These are phyloP conservation scores for Xylaria telfairii DNA, from an alignment of 495 filamentous ascomycete genomes.

Conservation along the genomic window DNA sequence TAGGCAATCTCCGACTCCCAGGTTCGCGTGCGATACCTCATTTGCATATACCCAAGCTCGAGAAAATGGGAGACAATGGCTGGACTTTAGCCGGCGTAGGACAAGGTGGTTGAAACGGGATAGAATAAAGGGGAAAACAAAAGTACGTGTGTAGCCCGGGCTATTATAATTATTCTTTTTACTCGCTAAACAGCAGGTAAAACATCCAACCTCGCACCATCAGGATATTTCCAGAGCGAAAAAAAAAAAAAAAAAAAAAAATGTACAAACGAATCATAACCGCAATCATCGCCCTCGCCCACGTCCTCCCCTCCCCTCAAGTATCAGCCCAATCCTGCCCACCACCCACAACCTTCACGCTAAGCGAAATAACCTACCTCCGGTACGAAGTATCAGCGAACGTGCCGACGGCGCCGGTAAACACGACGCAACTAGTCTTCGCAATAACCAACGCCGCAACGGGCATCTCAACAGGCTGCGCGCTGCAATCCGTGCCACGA, in stretches of 20 bases:
- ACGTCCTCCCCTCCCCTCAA: no score
- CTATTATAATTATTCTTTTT: neutral
- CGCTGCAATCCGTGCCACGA: conserved; percentile 14
- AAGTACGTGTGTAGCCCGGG: no score
- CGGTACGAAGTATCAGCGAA: conserved; percentile 16
- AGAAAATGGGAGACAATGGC: no score
- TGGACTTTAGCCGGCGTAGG: conserved; percentile 16
- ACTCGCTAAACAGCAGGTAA: neutral
- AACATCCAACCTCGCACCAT: no score
- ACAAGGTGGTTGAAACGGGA: neutral
- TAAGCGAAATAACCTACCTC: conserved; percentile 22
- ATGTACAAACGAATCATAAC: neutral
- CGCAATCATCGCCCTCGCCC: neutral
- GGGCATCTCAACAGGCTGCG: conserved; percentile 28
- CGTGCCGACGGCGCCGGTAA: conserved; percentile 8
- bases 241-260: no score
- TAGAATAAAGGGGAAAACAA: neutral
- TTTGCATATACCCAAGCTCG: neutral
- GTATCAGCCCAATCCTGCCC: neutral
- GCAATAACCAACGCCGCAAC: conserved; percentile 31
- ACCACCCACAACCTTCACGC: conserved; percentile 23
- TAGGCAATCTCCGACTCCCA: neutral
- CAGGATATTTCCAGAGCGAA: no score
- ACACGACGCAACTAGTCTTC: conserved; percentile 35
- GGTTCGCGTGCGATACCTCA: neutral